Evolutionary conservation across 2,329 filamentous ascomycete species (phyloP), one percentile per base, ranked within the genome.

Genomic region (Teratosphaeria epicoccoides): DNA sequence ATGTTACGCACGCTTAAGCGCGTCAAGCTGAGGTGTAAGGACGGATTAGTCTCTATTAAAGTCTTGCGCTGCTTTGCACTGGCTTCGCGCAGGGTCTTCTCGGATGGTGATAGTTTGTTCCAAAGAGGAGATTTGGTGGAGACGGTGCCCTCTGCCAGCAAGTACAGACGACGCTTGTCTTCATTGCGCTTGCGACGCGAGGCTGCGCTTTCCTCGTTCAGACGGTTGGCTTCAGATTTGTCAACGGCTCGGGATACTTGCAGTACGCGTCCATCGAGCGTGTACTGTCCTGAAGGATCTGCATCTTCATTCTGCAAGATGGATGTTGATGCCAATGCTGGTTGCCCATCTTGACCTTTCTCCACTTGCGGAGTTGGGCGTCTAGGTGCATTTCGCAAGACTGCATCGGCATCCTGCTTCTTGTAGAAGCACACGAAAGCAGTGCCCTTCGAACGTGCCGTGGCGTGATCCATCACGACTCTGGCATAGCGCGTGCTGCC

Each of bases 391-490:
- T 75, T 77, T 57, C 82, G 84, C 55, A 96, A 74, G 66, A 93
- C 97, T 20, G 76, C 69, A 64, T 84, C 82, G 58, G 84, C 87
- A 64, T 95, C 88, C 20, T 85, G 80, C 33, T 76, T 72, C 47
- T 85, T 83, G 70, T 84, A 84, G 71, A 98, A 98, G 71, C 88
- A 95, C 25, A 97, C 91, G 63, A 98, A 98, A 3, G 85, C 93
- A 26, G 91, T 97, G 24, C 93, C 93, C 46, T 87, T 88, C 1
- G 93, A 88, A 49, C 88, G 84, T 60, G 90, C 89, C 0, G 88
- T 95, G 23, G 82, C 81, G 46, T 78, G 84, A 66, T 98, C 91
- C 66, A 94, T 80, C 33, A 98, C 94, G 9, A 96, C 84, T 58
- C 94, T 81, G 4, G 91, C 93, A 67, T 97, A 98, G 33, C 90